phyloP scores from a whole-genome alignment of 2,329 filamentous ascomycete genomes.

The Paracoccidioides brasiliensis region DNA sequence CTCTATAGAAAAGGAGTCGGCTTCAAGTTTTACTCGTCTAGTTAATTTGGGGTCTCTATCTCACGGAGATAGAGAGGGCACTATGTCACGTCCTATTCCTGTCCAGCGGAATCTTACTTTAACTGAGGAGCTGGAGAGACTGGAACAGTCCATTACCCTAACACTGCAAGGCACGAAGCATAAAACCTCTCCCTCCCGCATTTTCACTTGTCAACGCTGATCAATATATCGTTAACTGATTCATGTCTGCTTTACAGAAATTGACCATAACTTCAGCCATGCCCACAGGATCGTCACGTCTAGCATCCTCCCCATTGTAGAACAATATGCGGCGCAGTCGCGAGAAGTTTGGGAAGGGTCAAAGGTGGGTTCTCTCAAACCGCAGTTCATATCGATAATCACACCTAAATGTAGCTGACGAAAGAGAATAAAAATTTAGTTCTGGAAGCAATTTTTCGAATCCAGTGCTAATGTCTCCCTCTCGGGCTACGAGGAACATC shows the following conservation, averaged over 20 bases:
- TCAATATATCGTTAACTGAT: conserved; percentile 1
- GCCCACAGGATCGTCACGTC: conserved; percentile 92
- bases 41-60: background rate
- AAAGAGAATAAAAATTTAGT: conserved; percentile 39
- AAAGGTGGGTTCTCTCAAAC: conserved; percentile 45
- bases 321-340: conserved; percentile 90
- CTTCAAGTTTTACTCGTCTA: background rate
- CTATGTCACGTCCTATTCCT: conserved; percentile 39
- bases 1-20: background rate
- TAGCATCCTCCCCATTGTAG: conserved; percentile 82
- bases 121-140: conserved; percentile 86
- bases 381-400: background rate
- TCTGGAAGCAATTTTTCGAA: conserved; percentile 99
- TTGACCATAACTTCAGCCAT: conserved; percentile 95
- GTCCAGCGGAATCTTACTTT: conserved; percentile 54
- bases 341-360: conserved; percentile 92
- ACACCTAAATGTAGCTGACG: background rate
- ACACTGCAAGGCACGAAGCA: conserved; percentile 66
- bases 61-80: conserved; percentile 1
- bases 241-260: conserved; percentile 47
- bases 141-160: conserved; percentile 93
- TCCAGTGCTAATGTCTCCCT: conserved; percentile 94
- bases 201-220: background rate
- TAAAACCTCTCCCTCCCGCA: conserved; percentile 9
- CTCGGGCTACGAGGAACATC: conserved; percentile 80